Base-by-base conservation (phyloP, 805 yeast genomes). In the Candida railenensis region DNA sequence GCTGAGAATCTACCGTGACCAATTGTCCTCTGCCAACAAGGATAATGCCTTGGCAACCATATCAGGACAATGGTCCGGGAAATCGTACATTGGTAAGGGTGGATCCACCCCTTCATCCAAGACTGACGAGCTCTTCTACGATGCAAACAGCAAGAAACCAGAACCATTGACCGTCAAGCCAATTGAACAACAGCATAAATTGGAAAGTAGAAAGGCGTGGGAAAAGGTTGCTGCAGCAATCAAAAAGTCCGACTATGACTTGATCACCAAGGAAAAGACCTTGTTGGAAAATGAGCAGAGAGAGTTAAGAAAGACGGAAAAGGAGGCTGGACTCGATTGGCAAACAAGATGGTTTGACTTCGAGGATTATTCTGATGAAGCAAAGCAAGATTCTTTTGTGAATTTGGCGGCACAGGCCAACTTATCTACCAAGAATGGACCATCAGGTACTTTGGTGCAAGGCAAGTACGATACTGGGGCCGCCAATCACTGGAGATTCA, bases 171-270 rank as follows among this genome's bases (percentile, higher is more conserved):
- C 54, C 15, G 96, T 92, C 40, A 90, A 89, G 66, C 95, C 96
- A 42, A 72, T 88, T 44, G 89, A 81, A 54, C 74, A 87, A 53
- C 98, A 94, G 71, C 77, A 85, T 65, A 79, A 71, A 32, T 74
- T 91, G 55, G 99, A 92, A 69, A 77, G 89, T 48, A 85, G 97
- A 70, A 81, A 74, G 56, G 97, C 97, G 12, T 92, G 99, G 99
- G 57, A 63, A 43, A 79, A 83, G 53, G 98, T 94, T 21, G 96
- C 97, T 0, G 88, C 77, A 8, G 98, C 98, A 14, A 86, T 90
- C 57, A 80, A 76, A 48, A 66, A 69, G 19, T 87, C 92, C 39
- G 85, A 90, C 63, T 89, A 79, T 67, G 88, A 87, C 55, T 66
- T 77, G 52, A 90, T 92, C 54, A 83, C 84, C 60, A 70, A 73